Base-by-base conservation (phyloP, 2,329 filamentous ascomycete genomes). In the Xylariaceae sp. region DNA sequence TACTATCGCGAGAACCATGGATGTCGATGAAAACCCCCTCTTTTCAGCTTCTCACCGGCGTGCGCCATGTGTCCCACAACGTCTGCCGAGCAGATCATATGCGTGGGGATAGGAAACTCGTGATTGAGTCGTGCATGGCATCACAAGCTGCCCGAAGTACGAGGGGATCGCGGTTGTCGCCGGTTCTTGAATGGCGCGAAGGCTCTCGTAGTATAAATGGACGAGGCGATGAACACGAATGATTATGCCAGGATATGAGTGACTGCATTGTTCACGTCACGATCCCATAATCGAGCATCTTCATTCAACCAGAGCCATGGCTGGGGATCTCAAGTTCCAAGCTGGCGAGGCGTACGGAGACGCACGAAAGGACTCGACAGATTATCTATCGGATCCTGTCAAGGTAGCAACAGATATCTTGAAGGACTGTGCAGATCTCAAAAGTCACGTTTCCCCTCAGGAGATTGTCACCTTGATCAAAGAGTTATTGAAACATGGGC, bases 401-500 rank as follows among this genome's bases (percentile, higher is more conserved):
- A 68, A 70, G 60, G 51, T 72, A 19, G 70, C 69, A 31, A 56
- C 59, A 22, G 64, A 67, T 18, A 47, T 72, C 13, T 44, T 72
- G 42, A 71, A 64, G 44, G 66, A 71, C 45, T 64, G 56, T 48
- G 48, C 49, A 28, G 64, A 63, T 12, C 46, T 70, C 34, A 56
- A 61, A 3, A 61, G 60, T 41, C 62, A 69, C 48, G 64, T 59
- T 1, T 64, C 64, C 19, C 39, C 61, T 13, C 39, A 58, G 5
- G 60, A 73, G 45, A 50, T 73, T 12, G 57, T 60, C 5, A 60
- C 50, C 5, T 65, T 73, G 28, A 59, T 73, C 41, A 66, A 70
- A 16, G 61, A 63, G 33, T 47, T 71, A 13, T 31, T 54, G 42
- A 54, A 56, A 50, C 74, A 75, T n/a, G 79, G 80, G 2, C 71